Base-by-base conservation (phyloP, 108 stramenopile species). In the Discostella pseudostelligera region DNA sequence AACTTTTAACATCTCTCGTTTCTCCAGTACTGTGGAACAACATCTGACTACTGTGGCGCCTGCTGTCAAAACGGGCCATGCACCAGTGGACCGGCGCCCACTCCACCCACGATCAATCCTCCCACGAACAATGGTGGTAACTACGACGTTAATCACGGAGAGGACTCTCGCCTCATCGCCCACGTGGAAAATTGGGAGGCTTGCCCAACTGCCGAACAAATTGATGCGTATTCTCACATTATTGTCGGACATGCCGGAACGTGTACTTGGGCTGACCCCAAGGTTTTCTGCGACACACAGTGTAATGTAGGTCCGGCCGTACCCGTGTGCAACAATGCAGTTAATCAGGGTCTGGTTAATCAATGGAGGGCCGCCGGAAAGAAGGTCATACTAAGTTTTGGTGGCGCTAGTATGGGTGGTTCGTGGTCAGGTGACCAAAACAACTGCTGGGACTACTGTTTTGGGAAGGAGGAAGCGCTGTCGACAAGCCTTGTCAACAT, bases 401-500 rank as follows among this genome's bases (percentile, higher is more conserved):
- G 86, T 3, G 86, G 86, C 20, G 86, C 86, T 17, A 76, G 80
- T 8, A 87, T 87, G 86, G 86, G 86, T 16, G 69, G 82, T 1
- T 51, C 53, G 56, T 86, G 85, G 85, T 20, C 66, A n/a, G 70
- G 73, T 29, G 69, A 79, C 32, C 14, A 51, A 12, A 81, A 87
- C 53, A 82, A 87, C 55, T 87, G 86, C 65, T 87, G 86, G 86
- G 86, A 87, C 7, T 84, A 87, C 56, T 87, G 86, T 56, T 87
- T 72, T 46, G 86, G 81, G 9, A 72, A 64, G 54, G 83, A 87
- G 58, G 67, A 76, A 8, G 36, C 72, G 14, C 69, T 87, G 13
- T 67, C 82, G 13, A 62, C 71, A 24, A 54, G 65, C 10, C 64
- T 87, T 13, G 74, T 79, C 20, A 59, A 47, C 24, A 82, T 87